Percentiles rank a stretch among this genome's conserved stretches.
These are phyloP conservation scores for Tricholoma terreum DNA, from an alignment of 768 basidiomycete species.

Conservation along the genomic window DNA sequence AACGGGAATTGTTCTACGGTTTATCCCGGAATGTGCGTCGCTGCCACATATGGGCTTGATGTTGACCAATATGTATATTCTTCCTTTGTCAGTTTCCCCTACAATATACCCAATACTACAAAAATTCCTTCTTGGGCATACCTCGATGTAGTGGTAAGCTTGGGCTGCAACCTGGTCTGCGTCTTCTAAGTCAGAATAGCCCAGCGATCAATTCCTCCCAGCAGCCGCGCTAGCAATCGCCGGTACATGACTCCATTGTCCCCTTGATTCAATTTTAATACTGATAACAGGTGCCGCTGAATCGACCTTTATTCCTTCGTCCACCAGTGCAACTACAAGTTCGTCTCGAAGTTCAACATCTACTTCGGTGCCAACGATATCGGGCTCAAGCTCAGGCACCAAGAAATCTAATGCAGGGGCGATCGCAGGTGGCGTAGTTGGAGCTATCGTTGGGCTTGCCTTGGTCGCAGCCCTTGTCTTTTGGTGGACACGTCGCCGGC, in stretches of 20 bases:
- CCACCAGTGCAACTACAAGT: slow-evolving; percentile 18
- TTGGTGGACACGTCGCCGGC: slow-evolving; percentile 27
- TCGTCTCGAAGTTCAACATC: slow-evolving; percentile 5
- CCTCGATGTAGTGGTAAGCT: slow-evolving; percentile 36
- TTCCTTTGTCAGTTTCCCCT: slow-evolving; percentile 27
- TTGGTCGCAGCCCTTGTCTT: slow-evolving; percentile 34
- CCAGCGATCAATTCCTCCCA: slow-evolving; percentile 29
- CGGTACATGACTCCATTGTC: slow-evolving; percentile 13
- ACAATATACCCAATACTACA: slow-evolving; percentile 38
- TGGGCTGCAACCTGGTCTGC: neutral
- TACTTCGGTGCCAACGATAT: neutral
- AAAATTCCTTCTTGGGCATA: slow-evolving; percentile 51
- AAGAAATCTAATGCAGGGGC: slow-evolving; percentile 41
- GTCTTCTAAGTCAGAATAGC: slow-evolving; percentile 14
- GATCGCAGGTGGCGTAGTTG: slow-evolving; percentile 66
- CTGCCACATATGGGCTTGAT: neutral
- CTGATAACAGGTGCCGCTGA: slow-evolving; percentile 29
- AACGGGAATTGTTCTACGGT: slow-evolving; percentile 42
- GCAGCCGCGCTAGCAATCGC: slow-evolving; percentile 25
- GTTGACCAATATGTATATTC: no score
- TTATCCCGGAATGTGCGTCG: slow-evolving; percentile 32
- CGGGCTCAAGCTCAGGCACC: slow-evolving; percentile 9
- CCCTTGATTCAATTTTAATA: neutral
- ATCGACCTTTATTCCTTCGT: slow-evolving; percentile 27
- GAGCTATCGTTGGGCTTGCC: slow-evolving; percentile 47